Percentiles rank a stretch among this genome's conserved stretches.
Evolutionary conservation across 768 basidiomycete species (phyloP).

Genomic region (Mycena pura): DNA sequence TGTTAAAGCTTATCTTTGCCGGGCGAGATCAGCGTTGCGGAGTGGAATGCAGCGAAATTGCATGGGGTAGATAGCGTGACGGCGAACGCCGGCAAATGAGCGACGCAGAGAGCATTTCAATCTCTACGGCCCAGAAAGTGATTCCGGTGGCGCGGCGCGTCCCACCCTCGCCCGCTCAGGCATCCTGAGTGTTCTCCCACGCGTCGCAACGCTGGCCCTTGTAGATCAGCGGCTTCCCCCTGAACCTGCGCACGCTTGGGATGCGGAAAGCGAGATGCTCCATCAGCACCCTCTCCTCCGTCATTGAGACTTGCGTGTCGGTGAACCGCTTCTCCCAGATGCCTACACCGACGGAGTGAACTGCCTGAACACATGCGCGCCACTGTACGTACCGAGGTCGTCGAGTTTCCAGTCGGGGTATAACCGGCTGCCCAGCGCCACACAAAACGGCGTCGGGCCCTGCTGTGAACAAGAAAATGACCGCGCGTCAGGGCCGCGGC

Average conservation of each 20-base stretch:
- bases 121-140: too few species aligned
- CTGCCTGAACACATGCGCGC: too few species aligned
- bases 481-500: neutral
- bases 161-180: too few species aligned
- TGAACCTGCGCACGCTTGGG: conserved; percentile 10
- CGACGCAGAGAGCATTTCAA: too few species aligned
- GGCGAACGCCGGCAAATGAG: too few species aligned
- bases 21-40: too few species aligned
- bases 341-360: neutral
- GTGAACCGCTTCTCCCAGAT: conserved; percentile 20
- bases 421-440: neutral
- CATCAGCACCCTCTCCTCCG: conserved; percentile 10
- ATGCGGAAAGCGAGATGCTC: conserved; percentile 13
- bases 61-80: too few species aligned
- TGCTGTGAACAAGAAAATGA: neutral
- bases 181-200: too few species aligned
- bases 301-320: neutral
- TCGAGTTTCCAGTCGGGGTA: conserved; percentile 13
- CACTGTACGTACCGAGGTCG: conserved; percentile 1
- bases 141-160: too few species aligned
- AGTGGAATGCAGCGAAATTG: too few species aligned
- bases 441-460: conserved; percentile 8
- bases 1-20: too few species aligned
- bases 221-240: neutral
- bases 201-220: neutral